phyloP scores from a whole-genome alignment of 768 basidiomycete genomes.

The Phlebiopsis flavidoalba region DNA sequence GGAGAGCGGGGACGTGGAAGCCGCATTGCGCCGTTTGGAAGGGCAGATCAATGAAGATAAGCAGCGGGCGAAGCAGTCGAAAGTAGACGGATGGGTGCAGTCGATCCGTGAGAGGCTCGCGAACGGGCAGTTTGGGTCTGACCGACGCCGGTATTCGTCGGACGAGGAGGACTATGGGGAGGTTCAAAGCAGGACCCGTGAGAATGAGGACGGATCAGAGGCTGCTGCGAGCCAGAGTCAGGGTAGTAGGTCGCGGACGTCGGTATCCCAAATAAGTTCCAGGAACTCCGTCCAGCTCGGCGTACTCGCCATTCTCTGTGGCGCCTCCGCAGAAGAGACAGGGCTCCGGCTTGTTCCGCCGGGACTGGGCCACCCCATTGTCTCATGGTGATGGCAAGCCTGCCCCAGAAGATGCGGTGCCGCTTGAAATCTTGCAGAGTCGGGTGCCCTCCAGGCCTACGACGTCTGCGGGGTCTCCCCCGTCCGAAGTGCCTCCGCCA shows the following conservation, averaged over 20 bases:
- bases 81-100: constrained; percentile 81
- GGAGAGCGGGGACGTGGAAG: constrained; percentile 77
- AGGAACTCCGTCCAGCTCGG: constrained; percentile 13
- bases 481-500: constrained; percentile 11
- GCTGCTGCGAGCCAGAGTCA: constrained; percentile 7
- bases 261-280: constrained; percentile 1
- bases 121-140: constrained; percentile 52
- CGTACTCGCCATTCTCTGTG: constrained; percentile 7
- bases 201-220: constrained; percentile 5
- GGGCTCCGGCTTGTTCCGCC: constrained; percentile 3
- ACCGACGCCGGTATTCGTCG: constrained; percentile 37
- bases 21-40: constrained; percentile 74
- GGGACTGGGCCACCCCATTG: not conserved
- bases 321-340: constrained; percentile 17
- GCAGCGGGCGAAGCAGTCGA: constrained; percentile 64
- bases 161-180: constrained; percentile 38
- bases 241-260: constrained; percentile 3
- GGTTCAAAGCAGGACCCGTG: constrained; percentile 10
- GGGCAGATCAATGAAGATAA: constrained; percentile 77
- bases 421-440: constrained; percentile 60
- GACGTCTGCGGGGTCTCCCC: constrained; percentile 27
- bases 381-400: constrained; percentile 39
- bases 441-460: constrained; percentile 39
- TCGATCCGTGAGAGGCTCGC: constrained; percentile 63
- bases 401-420: constrained; percentile 56